Base-by-base conservation (phyloP, 306 rosid genomes). In the Dicorynia guianensis region DNA sequence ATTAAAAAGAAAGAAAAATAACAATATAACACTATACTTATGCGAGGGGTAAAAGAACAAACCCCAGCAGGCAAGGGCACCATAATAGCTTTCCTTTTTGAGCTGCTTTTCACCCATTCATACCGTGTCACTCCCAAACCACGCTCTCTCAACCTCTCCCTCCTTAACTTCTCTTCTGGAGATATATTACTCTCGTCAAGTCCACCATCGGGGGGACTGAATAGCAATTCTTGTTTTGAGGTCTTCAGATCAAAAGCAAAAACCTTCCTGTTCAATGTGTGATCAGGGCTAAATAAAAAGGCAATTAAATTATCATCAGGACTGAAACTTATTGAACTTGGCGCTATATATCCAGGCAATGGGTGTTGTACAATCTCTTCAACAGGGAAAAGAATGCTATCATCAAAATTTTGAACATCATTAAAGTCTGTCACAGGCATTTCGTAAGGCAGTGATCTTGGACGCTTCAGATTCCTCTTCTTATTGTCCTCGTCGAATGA, bases 1-100 rank as follows among this genome's bases (percentile, higher is more conserved):
- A 75, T 10, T 58, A 67, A 50, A 54, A 72, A 36, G 47, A 72
- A 71, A 73, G 11, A 55, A 46, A n/a, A 42, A 2, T 9, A 52
- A 38, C 59, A 67, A 43, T 63, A 69, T 49, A 67, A 39, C 39
- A 42, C 10, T 8, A 59, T 9, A 69, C 25, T 36, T 46, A 5
- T 62, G 59, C 15, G 44, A 33, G 76, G 36, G 78, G 58, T 72
- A 48, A 43, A 52, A 77, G 62, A 80, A 85, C 97, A 58, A 72
- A 95, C 99, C 97, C 99, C 99, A 33, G 89, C 87, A 63, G 99
- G 99, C 87, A 92, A 89, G 14, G 97, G 97, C 82, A 90, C 99
- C 90, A 95, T 81, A 67, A 92, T 81, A 62, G 86, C 78, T 80
- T 88, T 95, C 84, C 59, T 87, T 69, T 76, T 84, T 0, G 89